Base-by-base conservation (phyloP, 2,329 filamentous ascomycete genomes). In the Beauveria asiatica region DNA sequence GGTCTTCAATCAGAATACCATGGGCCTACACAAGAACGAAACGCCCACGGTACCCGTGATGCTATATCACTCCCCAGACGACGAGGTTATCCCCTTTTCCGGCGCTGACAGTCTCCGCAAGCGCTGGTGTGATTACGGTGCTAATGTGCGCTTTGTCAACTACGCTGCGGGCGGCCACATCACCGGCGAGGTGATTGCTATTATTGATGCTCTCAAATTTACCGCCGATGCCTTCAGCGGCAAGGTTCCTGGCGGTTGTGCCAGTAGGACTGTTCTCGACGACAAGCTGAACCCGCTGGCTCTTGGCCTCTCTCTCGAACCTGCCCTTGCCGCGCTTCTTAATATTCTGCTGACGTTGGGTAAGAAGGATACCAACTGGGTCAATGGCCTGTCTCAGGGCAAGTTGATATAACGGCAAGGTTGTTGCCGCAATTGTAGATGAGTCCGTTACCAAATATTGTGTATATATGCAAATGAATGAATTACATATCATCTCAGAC, bases 61-160 rank as follows among this genome's bases (percentile, higher is more conserved):
- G 27, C 33, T 62, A 8, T 62, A 62, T 49, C 61, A 62, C 19
- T 52, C 61, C 7, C 21, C 23, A 0, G 30, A 49, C 16, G 61
- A 62, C n/a, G 61, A 62, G 42, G 55, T 62, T 7, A 62, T 62
- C 17, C 58, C 58, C 23, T 62, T 50, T 17, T 3, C 17, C 4
- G 37, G 41, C 13, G 53, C 48, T 6, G 27, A 30, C 3, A n/a
- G 19, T 16, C 19, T 62, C 1, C 11, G 50, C 33, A 39, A 61
- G 41, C 21, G 39, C 9, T 62, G 61, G 61, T 62, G 61, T 37
- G 49, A 7, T 8, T 45, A 58, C 27, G 61, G 61, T 16, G 61
- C 59, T 3, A 52, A 41, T 9, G 61, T 62, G 17, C 46, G 33
- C 4, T 62, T 57, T 30, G 49, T 49, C 13, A 57, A 54, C 16